Evolutionary conservation across 768 basidiomycete species (phyloP), one percentile per base, ranked within the genome.

Genomic region (Suillus luteus): DNA sequence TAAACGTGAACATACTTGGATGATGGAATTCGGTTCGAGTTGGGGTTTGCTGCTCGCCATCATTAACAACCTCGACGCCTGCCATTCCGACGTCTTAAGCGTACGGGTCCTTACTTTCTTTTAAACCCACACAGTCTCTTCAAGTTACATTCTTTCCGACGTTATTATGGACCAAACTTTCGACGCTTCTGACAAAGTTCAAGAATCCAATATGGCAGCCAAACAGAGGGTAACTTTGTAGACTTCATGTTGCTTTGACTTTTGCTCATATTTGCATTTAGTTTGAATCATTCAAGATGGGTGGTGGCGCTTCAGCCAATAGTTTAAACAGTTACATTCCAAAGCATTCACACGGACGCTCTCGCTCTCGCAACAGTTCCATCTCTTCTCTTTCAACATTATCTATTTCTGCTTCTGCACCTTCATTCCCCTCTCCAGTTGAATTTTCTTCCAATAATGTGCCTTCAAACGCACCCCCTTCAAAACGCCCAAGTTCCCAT

Each of bases 201-300:
- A 68, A 63, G 77, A 78, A 62, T 68, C 72, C 61, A 72, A 76
- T 65, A 43, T 66, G 61, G 73, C 76, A 65, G 82, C 81, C 70
- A 78, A 72, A 71, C 76, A 79, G 74, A 80, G 82, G 77, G 81
- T 35, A 35, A 35, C 7, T 83, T 49, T 55, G 70, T 27, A 3
- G 8, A 27, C 27, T 49, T 24, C 2, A 27, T 0, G 14, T 49
- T 15, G 24, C 4, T 57, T 57, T 37, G 19, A 1, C 12, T 22
- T 40, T 15, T 55, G 59, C 48, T 62, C 37, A 46, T 17, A n/a
- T 24, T 31, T 65, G 62, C 66, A 8, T 22, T 55, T 65, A 92
- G 90, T 86, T 93, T 71, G 86, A 90, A 66, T 84, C 85, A 40
- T 92, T 92, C 82, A 87, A 82, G 72, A 80, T 92, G 68, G 90